Conservation (phyloP, 2,329 filamentous ascomycete species). For the Trichoderma koningiopsis region DNA sequence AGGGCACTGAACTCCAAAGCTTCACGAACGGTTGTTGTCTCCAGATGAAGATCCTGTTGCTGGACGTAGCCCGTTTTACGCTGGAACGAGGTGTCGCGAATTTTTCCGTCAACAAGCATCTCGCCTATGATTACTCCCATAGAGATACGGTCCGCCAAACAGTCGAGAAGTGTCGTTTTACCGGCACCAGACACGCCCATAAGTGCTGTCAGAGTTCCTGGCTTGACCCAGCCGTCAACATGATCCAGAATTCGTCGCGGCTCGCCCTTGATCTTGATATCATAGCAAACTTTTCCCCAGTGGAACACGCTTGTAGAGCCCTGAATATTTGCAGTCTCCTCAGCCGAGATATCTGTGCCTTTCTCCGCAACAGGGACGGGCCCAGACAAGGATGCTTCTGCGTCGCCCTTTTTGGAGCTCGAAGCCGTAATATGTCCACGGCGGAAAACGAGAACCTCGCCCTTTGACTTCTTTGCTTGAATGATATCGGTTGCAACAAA, state of each 20-base stretch:
- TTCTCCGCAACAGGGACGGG: conserved; percentile 13
- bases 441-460: conserved; percentile 60
- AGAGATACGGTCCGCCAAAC: conserved; percentile 40
- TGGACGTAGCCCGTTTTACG: conserved; percentile 73
- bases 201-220: conserved; percentile 70
- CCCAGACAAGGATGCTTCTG: background rate
- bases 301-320: conserved; percentile 15
- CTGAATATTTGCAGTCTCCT: background rate
- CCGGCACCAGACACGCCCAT: conserved; percentile 58
- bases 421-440: background rate
- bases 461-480: conserved; percentile 57
- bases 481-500: conserved; percentile 53
- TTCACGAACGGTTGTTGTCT: conserved; percentile 45
- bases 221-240: conserved; percentile 75
- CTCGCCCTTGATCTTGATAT: conserved; percentile 70
- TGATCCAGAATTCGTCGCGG: conserved; percentile 67
- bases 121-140: conserved; percentile 72
- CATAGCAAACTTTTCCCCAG: conserved; percentile 73
- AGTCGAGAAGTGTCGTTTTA: conserved; percentile 67
- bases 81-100: conserved; percentile 68
- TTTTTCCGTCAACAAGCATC: conserved; percentile 70
- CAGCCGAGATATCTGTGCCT: conserved; percentile 4
- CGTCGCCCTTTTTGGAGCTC: conserved; percentile 1
- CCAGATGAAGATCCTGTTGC: conserved; percentile 59
- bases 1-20: conserved; percentile 43